Base-by-base conservation (phyloP, 306 rosid species). In the Citrullus colocynthis region DNA sequence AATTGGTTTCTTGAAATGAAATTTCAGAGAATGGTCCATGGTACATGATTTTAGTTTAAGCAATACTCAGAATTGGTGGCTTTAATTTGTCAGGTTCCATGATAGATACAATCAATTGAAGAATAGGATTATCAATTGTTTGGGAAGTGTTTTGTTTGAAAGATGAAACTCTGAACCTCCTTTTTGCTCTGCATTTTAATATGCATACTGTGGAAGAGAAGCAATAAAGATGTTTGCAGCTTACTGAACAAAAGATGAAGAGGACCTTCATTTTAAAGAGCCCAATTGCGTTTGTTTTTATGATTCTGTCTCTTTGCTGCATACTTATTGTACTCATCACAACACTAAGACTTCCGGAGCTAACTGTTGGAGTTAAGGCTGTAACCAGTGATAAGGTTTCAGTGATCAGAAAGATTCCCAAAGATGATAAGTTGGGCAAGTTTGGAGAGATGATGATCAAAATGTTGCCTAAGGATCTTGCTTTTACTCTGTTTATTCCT, bases 391-490 rank as follows among this genome's bases (percentile, higher is more conserved):
- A 87, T 66, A 85, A 56, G 69, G 62, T 70, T 11, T 64, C 79
- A 60, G 82, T 75, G 62, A 79, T 76, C 71, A 84, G 84, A 34
- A 85, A 80, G 80, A 20, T 80, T 52, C 54, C 85, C 2, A 62
- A 83, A 48, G 73, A 82, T 76, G 72, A 39, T 4, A 74, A 45
- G 5, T 77, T 82, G 13, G 85, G 93, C 0, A 85, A 79, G 76
- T 86, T 92, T 28, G 97, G 93, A 15, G 86, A 84, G 82, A 92
- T 92, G 91, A 95, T 92, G 97, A 13, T 92, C 48, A 87, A 88
- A 45, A 90, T 92, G 97, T 80, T 95, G 83, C 97, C 97, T 20
- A 87, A 84, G 42, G 97, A 89, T 87, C 96, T 95, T 60, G 84
- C 90, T 41, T 95, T 95, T 41, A 95, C 97, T 0, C 78, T 92